phyloP scores from a whole-genome alignment of 305 asterid species.

The Fraxinus dipetala region DNA sequence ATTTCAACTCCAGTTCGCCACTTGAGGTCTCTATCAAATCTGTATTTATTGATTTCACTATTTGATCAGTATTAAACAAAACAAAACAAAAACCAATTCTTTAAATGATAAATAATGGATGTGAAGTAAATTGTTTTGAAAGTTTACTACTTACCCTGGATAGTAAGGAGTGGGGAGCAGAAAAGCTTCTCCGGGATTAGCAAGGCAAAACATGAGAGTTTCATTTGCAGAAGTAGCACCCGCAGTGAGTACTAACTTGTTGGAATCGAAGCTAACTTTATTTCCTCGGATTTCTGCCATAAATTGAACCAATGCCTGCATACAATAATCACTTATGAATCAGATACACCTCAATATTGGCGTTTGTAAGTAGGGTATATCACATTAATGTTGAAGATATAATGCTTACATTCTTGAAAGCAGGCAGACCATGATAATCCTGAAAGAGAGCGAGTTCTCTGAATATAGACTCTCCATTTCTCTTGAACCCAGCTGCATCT shows the following conservation, averaged over 20 bases:
- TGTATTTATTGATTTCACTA: neutral
- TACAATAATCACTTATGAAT: neutral
- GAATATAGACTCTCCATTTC: constrained; percentile 58
- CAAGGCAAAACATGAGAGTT: constrained; percentile 16
- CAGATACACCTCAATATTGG: neutral
- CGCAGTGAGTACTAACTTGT: constrained; percentile 6
- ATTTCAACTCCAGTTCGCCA: constrained; percentile 10
- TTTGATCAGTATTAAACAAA: neutral
- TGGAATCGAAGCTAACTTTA: constrained; percentile 7
- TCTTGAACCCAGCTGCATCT: constrained; percentile 55
- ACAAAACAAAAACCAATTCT: neutral
- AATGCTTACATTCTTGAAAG: constrained; percentile 70
- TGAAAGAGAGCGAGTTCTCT: constrained; percentile 74
- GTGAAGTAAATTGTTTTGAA: neutral
- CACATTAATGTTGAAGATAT: neutral
- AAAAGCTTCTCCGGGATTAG: constrained; percentile 11
- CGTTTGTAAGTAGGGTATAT: neutral
- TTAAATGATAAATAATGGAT: neutral
- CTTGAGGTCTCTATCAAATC: constrained; percentile 19
- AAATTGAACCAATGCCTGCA: constrained; percentile 1
- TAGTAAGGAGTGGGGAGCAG: constrained; percentile 16
- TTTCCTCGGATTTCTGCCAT: constrained; percentile 19
- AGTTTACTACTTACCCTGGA: constrained; percentile 1
- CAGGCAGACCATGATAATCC: constrained; percentile 72
- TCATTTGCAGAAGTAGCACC: constrained; percentile 19